Evolutionary conservation across 73 alveolate genomes (phyloP).

Genomic region (Paramecium tetraurelia): DNA sequence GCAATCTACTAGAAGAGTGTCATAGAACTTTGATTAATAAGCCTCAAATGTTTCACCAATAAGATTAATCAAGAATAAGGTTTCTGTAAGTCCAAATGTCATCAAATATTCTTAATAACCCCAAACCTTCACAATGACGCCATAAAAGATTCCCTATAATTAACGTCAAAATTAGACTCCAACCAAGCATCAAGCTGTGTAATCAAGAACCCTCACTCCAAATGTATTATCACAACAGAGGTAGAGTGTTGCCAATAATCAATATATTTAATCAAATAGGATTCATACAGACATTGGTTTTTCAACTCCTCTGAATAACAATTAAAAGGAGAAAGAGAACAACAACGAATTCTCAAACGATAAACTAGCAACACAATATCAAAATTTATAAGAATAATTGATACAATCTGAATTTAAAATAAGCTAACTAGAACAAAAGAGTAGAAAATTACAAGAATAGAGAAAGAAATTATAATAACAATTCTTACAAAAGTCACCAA

Average conservation of each 20-base stretch:
- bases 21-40: background rate
- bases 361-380: background rate
- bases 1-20: slow-evolving; percentile 2
- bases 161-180: background rate
- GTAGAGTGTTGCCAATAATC: background rate
- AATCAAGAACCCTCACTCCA: background rate
- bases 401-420: background rate
- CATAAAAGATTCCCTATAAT: background rate
- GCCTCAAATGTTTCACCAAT: background rate
- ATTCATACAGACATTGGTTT: background rate
- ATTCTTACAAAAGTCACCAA: background rate
- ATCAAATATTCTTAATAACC: background rate
- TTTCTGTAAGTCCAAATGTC: background rate
- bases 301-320: background rate
- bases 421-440: background rate
- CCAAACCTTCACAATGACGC: background rate
- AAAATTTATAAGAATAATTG: background rate
- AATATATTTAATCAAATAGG: background rate
- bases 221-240: background rate
- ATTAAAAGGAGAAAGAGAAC: background rate
- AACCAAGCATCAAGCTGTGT: background rate
- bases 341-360: background rate
- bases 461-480: background rate
- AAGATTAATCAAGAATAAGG: background rate
- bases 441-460: background rate